Evolutionary conservation across 2,329 filamentous ascomycete genomes (phyloP).

Genomic region (Monascus ruber): DNA sequence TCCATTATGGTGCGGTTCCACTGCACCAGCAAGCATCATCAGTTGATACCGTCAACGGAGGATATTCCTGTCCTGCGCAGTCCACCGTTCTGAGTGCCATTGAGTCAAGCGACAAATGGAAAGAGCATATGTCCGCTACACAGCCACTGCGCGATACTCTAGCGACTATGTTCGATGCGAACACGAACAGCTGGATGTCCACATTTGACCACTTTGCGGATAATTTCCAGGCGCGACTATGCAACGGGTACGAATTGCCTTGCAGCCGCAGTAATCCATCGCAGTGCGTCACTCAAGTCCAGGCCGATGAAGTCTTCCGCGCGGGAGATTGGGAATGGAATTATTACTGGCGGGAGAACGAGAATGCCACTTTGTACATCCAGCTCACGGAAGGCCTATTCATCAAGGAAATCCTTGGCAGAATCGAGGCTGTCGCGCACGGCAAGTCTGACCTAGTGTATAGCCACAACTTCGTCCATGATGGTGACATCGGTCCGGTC

Average conservation of each 20-base stretch:
- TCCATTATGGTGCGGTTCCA: slow-evolving; percentile 19
- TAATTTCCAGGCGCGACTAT: slow-evolving; percentile 30
- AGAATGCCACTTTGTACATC: slow-evolving; percentile 25
- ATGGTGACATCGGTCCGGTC: slow-evolving; percentile 27
- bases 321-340: slow-evolving; percentile 34
- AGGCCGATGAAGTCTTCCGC: slow-evolving; percentile 28
- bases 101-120: slow-evolving; percentile 22
- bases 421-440: slow-evolving; percentile 16
- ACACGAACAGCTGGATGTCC: slow-evolving; percentile 16
- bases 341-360: slow-evolving; percentile 28
- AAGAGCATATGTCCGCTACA: slow-evolving; percentile 24
- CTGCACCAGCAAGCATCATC: slow-evolving; percentile 26
- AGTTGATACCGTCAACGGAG: slow-evolving; percentile 26
- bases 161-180: slow-evolving; percentile 21
- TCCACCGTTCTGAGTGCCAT: slow-evolving; percentile 13
- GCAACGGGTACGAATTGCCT: slow-evolving; percentile 28
- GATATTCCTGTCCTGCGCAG: slow-evolving; percentile 21
- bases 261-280: slow-evolving; percentile 17
- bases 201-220: slow-evolving; percentile 31
- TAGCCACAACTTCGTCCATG: slow-evolving; percentile 26
- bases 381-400: slow-evolving; percentile 27
- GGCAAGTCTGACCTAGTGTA: slow-evolving; percentile 16
- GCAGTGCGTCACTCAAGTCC: slow-evolving; percentile 19
- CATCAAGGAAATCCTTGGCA: slow-evolving; percentile 24
- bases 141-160: slow-evolving; percentile 16